These are phyloP conservation scores for Ceratocystis cacaofunesta DNA, from an alignment of 2,329 filamentous ascomycete genomes.

Conservation along the genomic window DNA sequence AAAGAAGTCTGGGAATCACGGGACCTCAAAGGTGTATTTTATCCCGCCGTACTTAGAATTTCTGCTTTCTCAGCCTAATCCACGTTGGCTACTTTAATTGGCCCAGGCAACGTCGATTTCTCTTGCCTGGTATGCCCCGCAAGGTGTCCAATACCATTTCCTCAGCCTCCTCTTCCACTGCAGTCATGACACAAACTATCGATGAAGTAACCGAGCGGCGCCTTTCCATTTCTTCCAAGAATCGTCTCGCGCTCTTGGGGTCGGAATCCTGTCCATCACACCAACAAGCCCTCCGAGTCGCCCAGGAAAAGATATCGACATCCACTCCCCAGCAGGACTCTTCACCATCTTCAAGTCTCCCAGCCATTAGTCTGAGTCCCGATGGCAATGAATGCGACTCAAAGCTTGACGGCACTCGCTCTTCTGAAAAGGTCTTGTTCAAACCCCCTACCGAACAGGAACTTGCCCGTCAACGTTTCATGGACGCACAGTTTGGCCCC, in stretches of 20 bases:
- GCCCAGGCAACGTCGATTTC: neutral
- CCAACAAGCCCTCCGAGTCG: slow-evolving; percentile 3
- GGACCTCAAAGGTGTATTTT: neutral
- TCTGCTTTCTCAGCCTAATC: neutral
- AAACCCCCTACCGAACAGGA: slow-evolving; percentile 78
- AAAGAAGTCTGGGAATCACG: neutral
- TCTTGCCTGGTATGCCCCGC: slow-evolving; percentile 12
- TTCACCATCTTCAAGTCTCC: slow-evolving; percentile 13
- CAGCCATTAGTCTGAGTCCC: slow-evolving; percentile 15
- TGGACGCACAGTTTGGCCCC: slow-evolving; percentile 84
- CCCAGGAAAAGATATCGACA: slow-evolving; percentile 5
- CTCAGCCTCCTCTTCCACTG: neutral
- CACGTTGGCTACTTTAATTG: neutral
- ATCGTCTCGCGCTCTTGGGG: slow-evolving; percentile 5
- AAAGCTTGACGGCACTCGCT: slow-evolving; percentile 2
- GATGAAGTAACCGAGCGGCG: slow-evolving; percentile 6
- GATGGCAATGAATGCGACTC: slow-evolving; percentile 4
- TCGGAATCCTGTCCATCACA: slow-evolving; percentile 7
- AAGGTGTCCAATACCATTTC: slow-evolving; percentile 12
- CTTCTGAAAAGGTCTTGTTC: slow-evolving; percentile 60
- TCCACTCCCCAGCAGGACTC: slow-evolving; percentile 9
- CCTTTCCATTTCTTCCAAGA: slow-evolving; percentile 8
- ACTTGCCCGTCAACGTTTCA: slow-evolving; percentile 55
- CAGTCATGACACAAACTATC: slow-evolving; percentile 12
- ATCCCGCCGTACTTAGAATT: neutral